Evolutionary conservation across 305 asterid genomes (phyloP), one percentile per base, ranked within the genome.

Genomic region (Solanum hybrid): DNA sequence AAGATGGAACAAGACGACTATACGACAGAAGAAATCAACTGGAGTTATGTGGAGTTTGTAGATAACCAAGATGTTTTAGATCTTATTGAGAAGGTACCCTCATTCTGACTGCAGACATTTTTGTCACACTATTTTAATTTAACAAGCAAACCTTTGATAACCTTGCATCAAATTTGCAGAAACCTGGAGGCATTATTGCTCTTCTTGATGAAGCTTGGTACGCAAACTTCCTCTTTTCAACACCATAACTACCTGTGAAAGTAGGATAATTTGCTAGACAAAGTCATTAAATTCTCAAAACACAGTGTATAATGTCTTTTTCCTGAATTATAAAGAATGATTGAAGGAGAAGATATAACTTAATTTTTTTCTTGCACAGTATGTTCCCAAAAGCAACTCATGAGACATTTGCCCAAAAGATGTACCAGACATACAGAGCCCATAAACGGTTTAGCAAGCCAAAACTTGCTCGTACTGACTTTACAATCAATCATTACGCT

Each of bases 171-270:
- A 88, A 87, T 93, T 87, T 94, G 94, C 98, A 97, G 99, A 97
- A 97, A 96, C 99, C 96, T 75, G 99, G 99, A 93, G 99, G 99
- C 89, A 95, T 97, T 90, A 94, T 97, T 90, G 98, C 99, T 91
- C 99, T 97, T 91, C 99, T 97, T 86, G 99, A 97, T 89, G 99
- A 97, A 93, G 99, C 99, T 93, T 97, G 99, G 99, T 97, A 95
- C n/a, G 97, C 87, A 79, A 81, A 27, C 72, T 69, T 71, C 87
- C 89, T 32, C 45, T 89, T 76, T 69, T 90, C 88, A 87, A 89
- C 35, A 60, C 78, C 42, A 60, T 27, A 42, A 85, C 76, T 56
- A 85, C 31, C 77, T 60, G 88, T 19, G n/a, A 29, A 85, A 85
- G 88, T 32, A 40, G 71, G 71, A 85, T 31, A 56, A 60, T 85